These are phyloP conservation scores for Coemansia biformis DNA, from an alignment of 192 early-diverging fungal genomes.

Conservation along the genomic window DNA sequence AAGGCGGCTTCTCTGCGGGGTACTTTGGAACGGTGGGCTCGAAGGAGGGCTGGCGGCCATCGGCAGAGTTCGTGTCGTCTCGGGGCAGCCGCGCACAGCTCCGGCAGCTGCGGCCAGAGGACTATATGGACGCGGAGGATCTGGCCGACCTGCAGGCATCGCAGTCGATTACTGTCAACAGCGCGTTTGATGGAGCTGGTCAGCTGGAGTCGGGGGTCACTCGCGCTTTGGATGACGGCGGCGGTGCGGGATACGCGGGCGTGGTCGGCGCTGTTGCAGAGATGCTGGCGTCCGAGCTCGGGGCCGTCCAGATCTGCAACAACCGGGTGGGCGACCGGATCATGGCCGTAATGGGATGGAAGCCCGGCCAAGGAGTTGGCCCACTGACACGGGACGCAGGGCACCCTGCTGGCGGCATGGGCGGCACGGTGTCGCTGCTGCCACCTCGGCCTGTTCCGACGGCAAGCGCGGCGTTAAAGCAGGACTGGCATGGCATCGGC, in stretches of 20 bases:
- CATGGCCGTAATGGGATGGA: constrained; percentile 81
- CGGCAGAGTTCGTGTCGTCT: constrained; percentile 73
- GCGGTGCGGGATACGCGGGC: not conserved
- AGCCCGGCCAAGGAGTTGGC: constrained; percentile 80
- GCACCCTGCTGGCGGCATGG: not conserved
- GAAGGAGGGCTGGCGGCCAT: constrained; percentile 70
- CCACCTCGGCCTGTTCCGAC: constrained; percentile 5
- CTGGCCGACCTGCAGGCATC: constrained; percentile 51
- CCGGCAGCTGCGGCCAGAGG: constrained; percentile 56
- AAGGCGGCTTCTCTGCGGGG: constrained; percentile 90
- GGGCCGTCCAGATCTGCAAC: not conserved
- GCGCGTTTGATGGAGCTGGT: constrained; percentile 2
- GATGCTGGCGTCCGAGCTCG: constrained; percentile 14
- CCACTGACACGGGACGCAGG: constrained; percentile 35
- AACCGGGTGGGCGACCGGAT: constrained; percentile 54
- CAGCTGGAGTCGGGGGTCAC: too few relatives aligned
- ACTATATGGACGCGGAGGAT: constrained; percentile 98
- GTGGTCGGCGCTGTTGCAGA: constrained; percentile 15
- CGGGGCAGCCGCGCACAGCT: constrained; percentile 56
- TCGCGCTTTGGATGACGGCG: too few relatives aligned
- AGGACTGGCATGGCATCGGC: constrained; percentile 16
- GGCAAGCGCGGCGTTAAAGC: not conserved
- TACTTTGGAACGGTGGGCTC: constrained; percentile 95
- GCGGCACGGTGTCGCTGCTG: not conserved
- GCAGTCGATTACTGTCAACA: constrained; percentile 3